phyloP scores from a whole-genome alignment of 768 basidiomycete species.

The Filobasidium wieringae region DNA sequence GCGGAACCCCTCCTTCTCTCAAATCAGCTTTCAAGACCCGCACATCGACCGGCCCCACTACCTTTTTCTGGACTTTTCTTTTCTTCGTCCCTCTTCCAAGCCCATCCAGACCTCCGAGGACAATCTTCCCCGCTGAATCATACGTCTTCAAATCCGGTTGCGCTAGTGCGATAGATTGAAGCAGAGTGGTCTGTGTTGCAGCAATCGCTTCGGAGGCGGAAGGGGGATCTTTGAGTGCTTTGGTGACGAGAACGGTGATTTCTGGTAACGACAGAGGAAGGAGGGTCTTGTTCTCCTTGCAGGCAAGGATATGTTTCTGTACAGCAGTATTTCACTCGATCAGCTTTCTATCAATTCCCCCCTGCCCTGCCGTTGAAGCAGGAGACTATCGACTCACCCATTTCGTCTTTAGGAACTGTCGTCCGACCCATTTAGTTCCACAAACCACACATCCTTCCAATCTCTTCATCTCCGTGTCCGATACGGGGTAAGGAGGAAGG shows the following conservation, averaged over 20 bases:
- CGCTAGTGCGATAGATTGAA: neutral
- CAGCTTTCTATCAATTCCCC: too few relatives aligned
- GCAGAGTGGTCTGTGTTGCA: constrained; percentile 5
- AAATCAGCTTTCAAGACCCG: constrained; percentile 5
- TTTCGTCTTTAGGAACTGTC: constrained; percentile 12
- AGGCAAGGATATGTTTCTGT: too few relatives aligned
- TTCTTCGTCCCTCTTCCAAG: neutral
- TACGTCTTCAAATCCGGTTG: too few relatives aligned
- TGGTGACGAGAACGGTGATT: neutral
- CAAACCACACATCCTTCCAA: constrained; percentile 12
- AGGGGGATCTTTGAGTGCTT: neutral
- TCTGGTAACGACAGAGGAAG: neutral
- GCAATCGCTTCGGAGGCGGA: neutral
- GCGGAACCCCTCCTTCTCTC: neutral
- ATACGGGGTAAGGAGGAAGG: constrained; percentile 3
- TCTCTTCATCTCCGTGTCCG: constrained; percentile 6
- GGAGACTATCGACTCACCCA: constrained; percentile 8
- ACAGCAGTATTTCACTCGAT: neutral
- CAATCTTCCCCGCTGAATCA: too few relatives aligned
- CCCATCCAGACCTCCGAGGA: neutral
- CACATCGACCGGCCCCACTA: constrained; percentile 4
- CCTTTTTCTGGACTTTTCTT: constrained; percentile 2
- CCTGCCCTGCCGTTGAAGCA: neutral
- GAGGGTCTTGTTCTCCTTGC: too few relatives aligned
- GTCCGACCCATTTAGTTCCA: neutral